A percentile compares a stretch with the other conserved stretches of the same genome.
These are phyloP conservation scores for Colletotrichum tabaci DNA, from an alignment of 2,329 filamentous ascomycete genomes.

Conservation along the genomic window DNA sequence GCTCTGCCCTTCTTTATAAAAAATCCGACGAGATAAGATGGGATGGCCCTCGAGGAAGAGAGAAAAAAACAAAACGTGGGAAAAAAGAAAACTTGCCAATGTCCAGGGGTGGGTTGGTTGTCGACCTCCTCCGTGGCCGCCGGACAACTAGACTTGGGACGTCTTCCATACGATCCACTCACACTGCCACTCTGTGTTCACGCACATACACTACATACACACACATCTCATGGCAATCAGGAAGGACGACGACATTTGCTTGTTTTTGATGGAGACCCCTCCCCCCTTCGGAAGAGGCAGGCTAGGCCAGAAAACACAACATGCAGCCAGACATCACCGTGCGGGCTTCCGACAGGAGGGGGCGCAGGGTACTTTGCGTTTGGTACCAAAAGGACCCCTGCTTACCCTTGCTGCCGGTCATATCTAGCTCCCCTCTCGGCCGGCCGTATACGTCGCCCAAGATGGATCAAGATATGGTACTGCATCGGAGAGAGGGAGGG, in stretches of 20 bases:
- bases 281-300: slow-evolving; percentile 2
- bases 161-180: slow-evolving; percentile 36
- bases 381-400: slow-evolving; percentile 5
- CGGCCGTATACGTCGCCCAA: neutral
- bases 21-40: slow-evolving; percentile 9
- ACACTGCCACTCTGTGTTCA: slow-evolving; percentile 14
- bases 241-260: slow-evolving; percentile 7
- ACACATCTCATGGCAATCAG: slow-evolving; percentile 9
- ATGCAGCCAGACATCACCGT: slow-evolving; percentile 28
- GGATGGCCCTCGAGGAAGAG: neutral
- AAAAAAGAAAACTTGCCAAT: neutral
- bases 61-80: neutral
- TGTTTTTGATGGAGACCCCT: neutral
- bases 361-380: slow-evolving; percentile 8
- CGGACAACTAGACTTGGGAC: slow-evolving; percentile 7
- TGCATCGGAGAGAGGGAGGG: neutral
- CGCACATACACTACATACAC: neutral
- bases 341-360: slow-evolving; percentile 30
- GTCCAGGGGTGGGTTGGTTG: neutral
- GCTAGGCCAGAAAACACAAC: too few species aligned
- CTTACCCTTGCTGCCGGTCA: neutral
- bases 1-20: slow-evolving; percentile 7
- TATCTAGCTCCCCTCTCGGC: neutral
- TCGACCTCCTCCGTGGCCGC: slow-evolving; percentile 25
- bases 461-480: neutral